Base-by-base conservation (phyloP, 2,329 filamentous ascomycete species). In the Mariannaea sp. region DNA sequence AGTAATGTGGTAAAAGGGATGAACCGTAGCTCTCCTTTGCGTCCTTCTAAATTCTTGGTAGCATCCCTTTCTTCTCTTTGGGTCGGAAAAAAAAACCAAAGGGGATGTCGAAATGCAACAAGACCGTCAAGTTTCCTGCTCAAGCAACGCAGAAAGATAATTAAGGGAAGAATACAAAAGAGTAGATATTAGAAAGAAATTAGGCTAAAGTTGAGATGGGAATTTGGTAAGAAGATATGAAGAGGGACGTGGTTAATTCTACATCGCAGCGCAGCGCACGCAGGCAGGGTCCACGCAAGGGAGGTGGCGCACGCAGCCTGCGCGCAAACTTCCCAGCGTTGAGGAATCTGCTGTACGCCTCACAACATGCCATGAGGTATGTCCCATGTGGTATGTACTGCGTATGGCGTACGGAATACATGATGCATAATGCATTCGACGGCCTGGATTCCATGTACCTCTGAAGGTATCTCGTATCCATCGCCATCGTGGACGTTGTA, bases 271-370 rank as follows among this genome's bases (percentile, higher is more conserved):
- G 24, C 16, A 16, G 26, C 20, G 12, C 7, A 49, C 24, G 46
- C 46, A 49, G 46, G 46, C 30, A 36, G n/a, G n/a, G 14, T 24
- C 14, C 20, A 30, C 39, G 19, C 39, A 36, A 50, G 48, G 48
- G 40, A 50, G 48, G 48, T 50, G 48, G 39, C 48, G 48, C 48
- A 50, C 22, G 24, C 16, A 29, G 17, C 39, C 30, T n/a, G n/a
- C 12, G 16, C 39, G 27, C 30, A 17, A 20, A 29, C 22, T 10
- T 42, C 29, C 20, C 17, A 20, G 26, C 16, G 30, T 32, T 12
- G 14, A 16, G 19, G 32, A 17, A 14, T 22, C 9, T 19, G 27
- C 7, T 29, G 32, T 10, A 30, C 5, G 26, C 14, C 3, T 29
- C 32, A 14, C 20, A 30, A 46, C 32, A 46, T 46, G 30, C 32